Evolutionary conservation across 1,139 yeast species (phyloP).

Genomic region (Kluyveromyces sp.): DNA sequence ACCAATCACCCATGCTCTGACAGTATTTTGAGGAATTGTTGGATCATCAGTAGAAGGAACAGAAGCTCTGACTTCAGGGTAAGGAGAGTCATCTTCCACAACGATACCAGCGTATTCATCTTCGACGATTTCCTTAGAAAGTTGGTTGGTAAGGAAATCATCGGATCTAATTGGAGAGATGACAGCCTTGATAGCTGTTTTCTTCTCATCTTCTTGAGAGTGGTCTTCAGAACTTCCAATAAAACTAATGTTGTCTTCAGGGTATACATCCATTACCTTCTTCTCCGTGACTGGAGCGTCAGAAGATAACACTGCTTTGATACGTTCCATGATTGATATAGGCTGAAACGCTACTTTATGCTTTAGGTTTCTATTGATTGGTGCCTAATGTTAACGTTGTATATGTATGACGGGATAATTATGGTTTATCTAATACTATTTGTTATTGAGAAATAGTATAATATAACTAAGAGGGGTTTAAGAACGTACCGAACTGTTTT

Average conservation of each 20-base stretch:
- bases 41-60: constrained; percentile 57
- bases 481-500: too few relatives aligned
- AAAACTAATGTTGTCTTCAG: neutral
- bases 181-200: neutral
- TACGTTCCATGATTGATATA: neutral
- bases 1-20: constrained; percentile 54
- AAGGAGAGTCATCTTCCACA: constrained; percentile 52
- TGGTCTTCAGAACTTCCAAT: neutral
- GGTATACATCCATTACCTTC: neutral
- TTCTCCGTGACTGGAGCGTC: constrained; percentile 11
- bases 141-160: neutral
- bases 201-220: neutral
- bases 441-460: too few relatives aligned
- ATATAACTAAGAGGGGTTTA: too few relatives aligned
- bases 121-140: constrained; percentile 1
- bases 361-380: neutral
- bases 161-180: constrained; percentile 3
- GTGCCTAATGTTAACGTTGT: neutral
- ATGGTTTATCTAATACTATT: too few relatives aligned
- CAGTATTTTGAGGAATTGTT: constrained; percentile 48
- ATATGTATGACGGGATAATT: too few relatives aligned
- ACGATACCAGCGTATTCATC: constrained; percentile 10
- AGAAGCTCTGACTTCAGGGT: constrained; percentile 64
- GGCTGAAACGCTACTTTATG: neutral
- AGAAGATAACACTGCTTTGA: constrained; percentile 5